Percentiles rank a stretch among this genome's conserved stretches.
Evolutionary conservation across 176 grass and related monocot species (phyloP).

Genomic region (Aegilops tauschii): DNA sequence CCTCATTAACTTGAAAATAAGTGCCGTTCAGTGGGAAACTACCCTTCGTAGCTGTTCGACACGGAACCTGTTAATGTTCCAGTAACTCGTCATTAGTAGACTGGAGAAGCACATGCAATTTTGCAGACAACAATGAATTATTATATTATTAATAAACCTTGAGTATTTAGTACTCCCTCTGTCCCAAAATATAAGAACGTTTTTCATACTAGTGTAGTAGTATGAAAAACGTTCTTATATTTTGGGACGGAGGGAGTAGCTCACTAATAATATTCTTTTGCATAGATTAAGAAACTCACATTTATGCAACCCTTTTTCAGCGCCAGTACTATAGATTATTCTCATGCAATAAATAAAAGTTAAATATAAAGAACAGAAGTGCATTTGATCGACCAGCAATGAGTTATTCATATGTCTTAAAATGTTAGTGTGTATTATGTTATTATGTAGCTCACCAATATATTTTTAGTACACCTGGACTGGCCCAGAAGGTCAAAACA

Average conservation of each 20-base stretch:
- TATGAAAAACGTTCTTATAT: no score
- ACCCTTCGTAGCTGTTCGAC: slow-evolving; percentile 92
- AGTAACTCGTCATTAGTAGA: slow-evolving; percentile 27
- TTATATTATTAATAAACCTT: slow-evolving; percentile 8
- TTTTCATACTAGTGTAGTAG: no score
- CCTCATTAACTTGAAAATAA: slow-evolving; percentile 99
- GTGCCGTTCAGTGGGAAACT: slow-evolving; percentile 99
- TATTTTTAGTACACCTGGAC: not conserved
- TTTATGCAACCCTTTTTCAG: not conserved
- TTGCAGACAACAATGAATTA: slow-evolving; percentile 24
- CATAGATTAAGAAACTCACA: not conserved
- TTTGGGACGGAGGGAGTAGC: no score
- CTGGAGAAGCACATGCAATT: slow-evolving; percentile 7
- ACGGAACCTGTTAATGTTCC: slow-evolving; percentile 69
- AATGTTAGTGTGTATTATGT: not conserved
- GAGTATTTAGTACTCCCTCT: not conserved
- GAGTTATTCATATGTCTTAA: slow-evolving; percentile 16
- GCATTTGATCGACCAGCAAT: slow-evolving; percentile 1
- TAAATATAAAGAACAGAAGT: not conserved
- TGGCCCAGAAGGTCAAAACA: not conserved
- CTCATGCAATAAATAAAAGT: not conserved
- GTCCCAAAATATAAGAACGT: no score
- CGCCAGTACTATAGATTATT: slow-evolving; percentile 5
- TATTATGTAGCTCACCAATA: not conserved
- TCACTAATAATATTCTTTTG: slow-evolving; percentile 1